Base-by-base conservation (phyloP, 345 rosid genomes). In the Barbarea vulgaris region DNA sequence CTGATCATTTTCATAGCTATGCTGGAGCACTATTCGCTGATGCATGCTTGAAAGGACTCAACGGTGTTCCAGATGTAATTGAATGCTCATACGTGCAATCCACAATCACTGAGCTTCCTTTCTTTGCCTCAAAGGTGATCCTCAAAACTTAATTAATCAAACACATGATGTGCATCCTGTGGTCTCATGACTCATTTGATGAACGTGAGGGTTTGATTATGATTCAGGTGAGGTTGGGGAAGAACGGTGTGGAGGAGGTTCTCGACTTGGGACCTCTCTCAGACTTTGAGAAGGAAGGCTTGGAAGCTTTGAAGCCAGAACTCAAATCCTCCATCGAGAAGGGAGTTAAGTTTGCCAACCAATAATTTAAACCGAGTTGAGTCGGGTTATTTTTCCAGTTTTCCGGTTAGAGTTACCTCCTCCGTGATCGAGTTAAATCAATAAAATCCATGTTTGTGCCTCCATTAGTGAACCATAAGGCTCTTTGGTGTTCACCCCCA, bases 31-130 rank as follows among this genome's bases (percentile, higher is more conserved):
- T 88, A 30, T 88, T 92, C 64, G 96, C 91, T 18, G 97, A 92
- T 88, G 93, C 97, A 53, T 92, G 96, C 87, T 78, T 92, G 82
- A 89, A 86, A 81, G 97, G 96, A 25, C 96, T 89, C 44, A 89
- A 88, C 37, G 96, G 97, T 4, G 88, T 84, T 74, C 96, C 89
- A 85, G 79, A 79, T 69, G 82, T 92, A 6, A 78, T 92, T 12
- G 92, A 89, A 77, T 92, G 96, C 74, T 78, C 96, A 15, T 92
- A 81, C 72, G 93, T 90, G 60, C 93, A 87, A 66, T 92, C 96
- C 44, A 83, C 75, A 67, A 78, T 78, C 74, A 84, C 93, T 4
- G 93, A 93, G 28, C 82, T 90, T 64, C 97, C 97, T 31, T 92
- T 90, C 89, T 90, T 92, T 75, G 96, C 96, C 42, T 92, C 96